These are phyloP conservation scores for Gautieria morchelliformis DNA, from an alignment of 768 basidiomycete species.

Conservation along the genomic window DNA sequence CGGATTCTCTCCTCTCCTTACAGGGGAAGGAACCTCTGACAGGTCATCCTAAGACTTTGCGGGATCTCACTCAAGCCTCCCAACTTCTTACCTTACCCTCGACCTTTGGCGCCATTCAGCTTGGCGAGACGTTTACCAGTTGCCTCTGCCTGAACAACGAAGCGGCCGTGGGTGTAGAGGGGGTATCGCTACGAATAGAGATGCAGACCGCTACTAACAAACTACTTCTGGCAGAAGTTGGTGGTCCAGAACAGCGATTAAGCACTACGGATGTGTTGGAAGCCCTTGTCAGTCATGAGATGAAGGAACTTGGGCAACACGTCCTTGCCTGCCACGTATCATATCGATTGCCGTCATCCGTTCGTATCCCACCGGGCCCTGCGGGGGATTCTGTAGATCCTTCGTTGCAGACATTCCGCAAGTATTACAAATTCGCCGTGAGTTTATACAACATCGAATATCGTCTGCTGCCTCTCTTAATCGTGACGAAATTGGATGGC, in stretches of 20 bases:
- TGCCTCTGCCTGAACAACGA: conserved; percentile 80
- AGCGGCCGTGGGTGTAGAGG: conserved; percentile 49
- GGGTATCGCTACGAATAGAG: conserved; percentile 62
- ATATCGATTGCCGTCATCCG: conserved; percentile 62
- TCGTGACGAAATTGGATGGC: neutral
- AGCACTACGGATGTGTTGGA: conserved; percentile 52
- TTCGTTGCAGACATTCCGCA: conserved; percentile 60
- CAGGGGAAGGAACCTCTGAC: conserved; percentile 62
- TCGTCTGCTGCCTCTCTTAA: neutral
- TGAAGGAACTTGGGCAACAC: conserved; percentile 90
- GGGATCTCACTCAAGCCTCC: conserved; percentile 70
- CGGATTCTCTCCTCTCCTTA: conserved; percentile 65
- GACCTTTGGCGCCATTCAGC: conserved; percentile 77
- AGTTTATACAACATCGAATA: conserved; percentile 20
- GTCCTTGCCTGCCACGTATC: conserved; percentile 78
- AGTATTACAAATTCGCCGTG: conserved; percentile 89
- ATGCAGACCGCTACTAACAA: conserved; percentile 77
- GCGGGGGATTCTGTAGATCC: conserved; percentile 44
- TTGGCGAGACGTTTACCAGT: conserved; percentile 83
- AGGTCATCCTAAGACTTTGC: conserved; percentile 74
- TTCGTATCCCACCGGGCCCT: conserved; percentile 39
- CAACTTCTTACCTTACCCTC: conserved; percentile 74
- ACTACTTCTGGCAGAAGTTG: conserved; percentile 50
- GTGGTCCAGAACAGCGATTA: conserved; percentile 41
- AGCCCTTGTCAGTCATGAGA: conserved; percentile 70